Evolutionary conservation across 177 flowering plant genomes (phyloP).

Genomic region (Tripterygium wilfordii): DNA sequence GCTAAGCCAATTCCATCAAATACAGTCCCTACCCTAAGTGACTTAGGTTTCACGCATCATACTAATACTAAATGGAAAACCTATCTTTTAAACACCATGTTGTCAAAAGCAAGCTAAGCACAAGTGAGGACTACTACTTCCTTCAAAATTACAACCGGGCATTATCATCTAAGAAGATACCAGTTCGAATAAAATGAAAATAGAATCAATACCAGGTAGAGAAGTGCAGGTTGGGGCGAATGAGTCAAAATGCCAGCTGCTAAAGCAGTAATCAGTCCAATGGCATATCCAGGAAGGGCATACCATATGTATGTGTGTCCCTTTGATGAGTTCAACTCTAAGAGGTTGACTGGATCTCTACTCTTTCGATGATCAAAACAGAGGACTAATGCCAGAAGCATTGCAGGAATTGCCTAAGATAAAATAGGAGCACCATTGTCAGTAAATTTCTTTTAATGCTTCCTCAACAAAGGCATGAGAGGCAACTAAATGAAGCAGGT

Average conservation of each 20-base stretch:
- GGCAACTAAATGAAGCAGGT: not conserved
- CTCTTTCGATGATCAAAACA: slow-evolving; percentile 75
- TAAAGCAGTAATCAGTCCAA: slow-evolving; percentile 81
- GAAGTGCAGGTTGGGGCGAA: slow-evolving; percentile 93
- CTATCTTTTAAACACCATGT: no score
- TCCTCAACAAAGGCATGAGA: not conserved
- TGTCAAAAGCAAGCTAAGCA: no score
- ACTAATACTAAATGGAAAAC: no score
- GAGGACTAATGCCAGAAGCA: slow-evolving; percentile 92
- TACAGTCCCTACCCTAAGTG: no score
- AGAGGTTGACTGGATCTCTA: slow-evolving; percentile 36
- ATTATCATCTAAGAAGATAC: not conserved
- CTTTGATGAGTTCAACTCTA: slow-evolving; percentile 42
- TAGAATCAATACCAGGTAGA: slow-evolving; percentile 64
- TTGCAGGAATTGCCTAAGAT: slow-evolving; percentile 85
- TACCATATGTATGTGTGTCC: slow-evolving; percentile 89
- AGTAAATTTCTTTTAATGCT: not conserved
- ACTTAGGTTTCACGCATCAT: no score
- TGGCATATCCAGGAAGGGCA: slow-evolving; percentile 80
- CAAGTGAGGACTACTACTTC: no score
- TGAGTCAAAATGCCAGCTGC: slow-evolving; percentile 83
- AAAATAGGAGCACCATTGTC: not conserved
- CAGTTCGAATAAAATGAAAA: not conserved
- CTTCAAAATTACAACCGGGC: no score
- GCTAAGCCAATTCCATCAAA: no score